Percentiles rank a stretch among this genome's conserved stretches.
Evolutionary conservation across 2,329 filamentous ascomycete species (phyloP).

Genomic region (Claviceps monticola): DNA sequence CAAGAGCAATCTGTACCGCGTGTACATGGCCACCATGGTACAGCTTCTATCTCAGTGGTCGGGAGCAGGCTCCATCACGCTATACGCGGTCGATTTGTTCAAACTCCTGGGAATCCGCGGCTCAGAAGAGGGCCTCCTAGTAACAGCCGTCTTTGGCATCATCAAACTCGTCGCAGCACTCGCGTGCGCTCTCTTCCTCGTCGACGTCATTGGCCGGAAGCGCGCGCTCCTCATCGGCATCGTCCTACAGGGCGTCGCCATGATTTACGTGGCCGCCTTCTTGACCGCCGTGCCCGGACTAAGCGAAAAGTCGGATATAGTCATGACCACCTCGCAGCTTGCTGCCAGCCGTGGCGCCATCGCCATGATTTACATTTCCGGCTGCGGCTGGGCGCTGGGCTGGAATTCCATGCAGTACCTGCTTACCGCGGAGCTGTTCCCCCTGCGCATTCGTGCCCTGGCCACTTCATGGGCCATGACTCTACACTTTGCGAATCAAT

Average conservation of each 20-base stretch:
- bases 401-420: slow-evolving; percentile 73
- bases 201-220: slow-evolving; percentile 68
- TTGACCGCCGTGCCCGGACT: slow-evolving; percentile 48
- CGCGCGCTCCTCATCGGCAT: slow-evolving; percentile 48
- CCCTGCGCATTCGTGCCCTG: slow-evolving; percentile 57
- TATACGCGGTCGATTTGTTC: slow-evolving; percentile 65
- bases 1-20: slow-evolving; percentile 56
- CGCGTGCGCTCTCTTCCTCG: slow-evolving; percentile 61
- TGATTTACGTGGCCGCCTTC: slow-evolving; percentile 50
- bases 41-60: slow-evolving; percentile 65
- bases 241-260: slow-evolving; percentile 42
- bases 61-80: slow-evolving; percentile 59
- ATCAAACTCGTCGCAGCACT: slow-evolving; percentile 57
- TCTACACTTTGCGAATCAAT: slow-evolving; percentile 67
- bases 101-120: slow-evolving; percentile 56
- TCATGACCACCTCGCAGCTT: slow-evolving; percentile 33
- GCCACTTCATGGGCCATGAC: slow-evolving; percentile 63
- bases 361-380: slow-evolving; percentile 59
- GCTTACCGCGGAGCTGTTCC: slow-evolving; percentile 65
- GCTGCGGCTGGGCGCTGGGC: slow-evolving; percentile 54
- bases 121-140: slow-evolving; percentile 53
- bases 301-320: slow-evolving; percentile 32
- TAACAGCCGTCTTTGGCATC: slow-evolving; percentile 63
- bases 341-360: slow-evolving; percentile 52
- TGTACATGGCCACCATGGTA: slow-evolving; percentile 53